Conservation (phyloP, 768 basidiomycete genomes). For the Trametes elegans region DNA sequence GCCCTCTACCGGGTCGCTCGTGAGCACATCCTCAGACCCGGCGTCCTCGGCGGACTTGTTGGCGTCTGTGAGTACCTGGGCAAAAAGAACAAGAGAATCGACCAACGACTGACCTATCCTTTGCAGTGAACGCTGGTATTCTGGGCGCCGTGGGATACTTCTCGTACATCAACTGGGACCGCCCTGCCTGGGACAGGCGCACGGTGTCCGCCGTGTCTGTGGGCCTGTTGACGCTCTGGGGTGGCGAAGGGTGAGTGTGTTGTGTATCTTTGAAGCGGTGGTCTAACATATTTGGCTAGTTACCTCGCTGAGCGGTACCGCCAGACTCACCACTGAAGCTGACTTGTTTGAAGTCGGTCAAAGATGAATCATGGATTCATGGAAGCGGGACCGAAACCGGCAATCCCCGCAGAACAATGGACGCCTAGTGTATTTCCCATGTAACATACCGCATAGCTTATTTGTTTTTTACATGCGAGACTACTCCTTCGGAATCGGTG, state of each 20-base stretch:
- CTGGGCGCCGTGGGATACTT: constrained; percentile 63
- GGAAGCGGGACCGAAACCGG: neutral
- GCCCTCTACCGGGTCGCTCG: constrained; percentile 50
- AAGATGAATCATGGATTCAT: neutral
- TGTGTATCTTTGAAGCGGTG: neutral
- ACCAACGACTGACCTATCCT: neutral
- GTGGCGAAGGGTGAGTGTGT: constrained; percentile 61
- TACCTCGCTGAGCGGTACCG: constrained; percentile 42
- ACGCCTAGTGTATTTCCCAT: neutral
- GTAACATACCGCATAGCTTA: constrained; percentile 7
- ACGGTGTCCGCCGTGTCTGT: constrained; percentile 54
- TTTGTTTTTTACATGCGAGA: neutral
- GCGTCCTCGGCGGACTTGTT: constrained; percentile 62
- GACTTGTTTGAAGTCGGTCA: neutral
- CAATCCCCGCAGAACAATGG: neutral
- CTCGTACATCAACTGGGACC: constrained; percentile 64
- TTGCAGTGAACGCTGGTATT: constrained; percentile 61
- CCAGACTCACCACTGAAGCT: constrained; percentile 26
- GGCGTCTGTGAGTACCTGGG: constrained; percentile 49
- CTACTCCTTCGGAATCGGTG: too few species aligned
- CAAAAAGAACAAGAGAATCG: too few species aligned
- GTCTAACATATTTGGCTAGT: constrained; percentile 21
- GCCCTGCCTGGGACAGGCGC: constrained; percentile 61
- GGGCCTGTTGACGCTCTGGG: constrained; percentile 59
- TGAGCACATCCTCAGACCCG: constrained; percentile 60